Conservation (phyloP, 495 filamentous ascomycete genomes). For the Pseudomonodictys pantanalensis region DNA sequence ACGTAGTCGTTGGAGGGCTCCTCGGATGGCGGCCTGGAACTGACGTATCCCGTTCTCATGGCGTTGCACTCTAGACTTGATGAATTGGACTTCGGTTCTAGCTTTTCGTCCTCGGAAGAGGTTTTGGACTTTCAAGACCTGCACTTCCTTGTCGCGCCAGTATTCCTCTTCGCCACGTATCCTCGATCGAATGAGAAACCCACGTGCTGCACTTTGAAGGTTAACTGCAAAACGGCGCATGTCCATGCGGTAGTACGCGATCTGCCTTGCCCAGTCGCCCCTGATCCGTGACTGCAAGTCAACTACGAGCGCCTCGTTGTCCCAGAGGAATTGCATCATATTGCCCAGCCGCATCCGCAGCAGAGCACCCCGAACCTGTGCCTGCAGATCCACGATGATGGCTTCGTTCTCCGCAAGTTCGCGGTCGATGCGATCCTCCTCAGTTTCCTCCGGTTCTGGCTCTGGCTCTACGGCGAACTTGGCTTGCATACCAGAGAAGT, state of each 20-base stretch:
- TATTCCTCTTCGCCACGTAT: constrained; percentile 58
- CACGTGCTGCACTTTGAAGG: constrained; percentile 76
- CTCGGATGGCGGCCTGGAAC: constrained; percentile 51
- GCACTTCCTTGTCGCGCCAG: constrained; percentile 67
- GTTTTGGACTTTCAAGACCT: constrained; percentile 80
- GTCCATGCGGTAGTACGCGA: constrained; percentile 71
- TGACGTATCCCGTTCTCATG: constrained; percentile 56
- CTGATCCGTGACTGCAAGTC: constrained; percentile 81
- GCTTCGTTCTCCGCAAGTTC: constrained; percentile 74
- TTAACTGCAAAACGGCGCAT: constrained; percentile 73
- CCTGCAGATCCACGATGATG: constrained; percentile 74
- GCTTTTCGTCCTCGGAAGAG: constrained; percentile 74
- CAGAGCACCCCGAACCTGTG: constrained; percentile 79
- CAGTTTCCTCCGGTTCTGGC: constrained; percentile 70
- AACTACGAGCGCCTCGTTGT: constrained; percentile 71
- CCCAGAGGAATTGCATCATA: constrained; percentile 88
- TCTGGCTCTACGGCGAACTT: constrained; percentile 78
- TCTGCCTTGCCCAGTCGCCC: constrained; percentile 73
- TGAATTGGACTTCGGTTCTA: constrained; percentile 61
- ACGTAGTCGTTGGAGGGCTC: constrained; percentile 39
- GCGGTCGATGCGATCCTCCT: constrained; percentile 83
- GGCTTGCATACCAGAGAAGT: constrained; percentile 94
- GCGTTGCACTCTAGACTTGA: constrained; percentile 59
- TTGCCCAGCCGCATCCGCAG: constrained; percentile 73
- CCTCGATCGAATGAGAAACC: constrained; percentile 69